phyloP scores from a whole-genome alignment of 148 eudicot genomes.

The Fagopyrum tataricum region DNA sequence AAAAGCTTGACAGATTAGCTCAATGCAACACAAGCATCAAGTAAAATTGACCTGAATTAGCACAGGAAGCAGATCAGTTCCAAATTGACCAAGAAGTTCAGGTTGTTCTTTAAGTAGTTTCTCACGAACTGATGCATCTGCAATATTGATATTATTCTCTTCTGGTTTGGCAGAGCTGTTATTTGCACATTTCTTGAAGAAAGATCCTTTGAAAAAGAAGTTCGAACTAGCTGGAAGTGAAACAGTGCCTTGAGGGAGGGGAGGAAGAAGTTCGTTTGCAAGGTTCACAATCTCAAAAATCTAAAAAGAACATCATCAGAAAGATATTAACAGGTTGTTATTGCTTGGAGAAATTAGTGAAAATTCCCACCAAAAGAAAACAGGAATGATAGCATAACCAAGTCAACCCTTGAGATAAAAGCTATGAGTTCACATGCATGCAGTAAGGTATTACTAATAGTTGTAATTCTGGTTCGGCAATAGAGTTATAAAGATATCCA shows the following conservation, averaged over 20 bases:
- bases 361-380: not conserved
- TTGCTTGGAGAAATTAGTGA: not conserved
- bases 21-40: not conserved
- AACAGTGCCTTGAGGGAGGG: conserved; percentile 81
- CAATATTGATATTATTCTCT: conserved; percentile 42
- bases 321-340: not conserved
- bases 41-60: conserved; percentile 60
- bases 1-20: not conserved
- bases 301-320: conserved; percentile 24
- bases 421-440: not conserved
- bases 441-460: not conserved
- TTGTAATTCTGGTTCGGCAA: not conserved
- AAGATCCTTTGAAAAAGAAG: conserved; percentile 55
- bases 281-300: conserved; percentile 96
- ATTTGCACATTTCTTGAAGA: conserved; percentile 44
- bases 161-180: conserved; percentile 59
- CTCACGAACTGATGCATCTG: conserved; percentile 62
- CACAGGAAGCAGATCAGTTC: conserved; percentile 91
- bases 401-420: not conserved
- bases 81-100: conserved; percentile 87
- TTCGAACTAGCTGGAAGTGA: conserved; percentile 70
- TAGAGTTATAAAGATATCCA: not conserved
- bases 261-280: conserved; percentile 98
- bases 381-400: not conserved
- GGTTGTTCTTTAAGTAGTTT: conserved; percentile 84